Percentiles rank a stretch among this genome's conserved stretches.
Evolutionary conservation across 108 stramenopile genomes (phyloP).

Genomic region (Skeletonema costatum): DNA sequence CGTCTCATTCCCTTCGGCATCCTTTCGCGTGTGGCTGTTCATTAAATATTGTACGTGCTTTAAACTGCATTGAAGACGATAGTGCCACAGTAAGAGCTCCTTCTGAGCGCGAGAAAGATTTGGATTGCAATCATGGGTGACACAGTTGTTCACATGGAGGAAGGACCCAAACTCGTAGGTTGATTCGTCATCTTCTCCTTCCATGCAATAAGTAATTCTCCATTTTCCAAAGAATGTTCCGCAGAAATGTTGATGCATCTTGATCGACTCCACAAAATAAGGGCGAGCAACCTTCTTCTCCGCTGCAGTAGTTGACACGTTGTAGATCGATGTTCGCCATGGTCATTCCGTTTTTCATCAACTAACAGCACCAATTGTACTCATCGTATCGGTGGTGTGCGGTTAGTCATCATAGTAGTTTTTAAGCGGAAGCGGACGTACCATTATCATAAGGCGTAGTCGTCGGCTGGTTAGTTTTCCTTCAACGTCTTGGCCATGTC

Average conservation of each 20-base stretch:
- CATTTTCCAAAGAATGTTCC: not conserved
- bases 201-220: not conserved
- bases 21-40: not conserved
- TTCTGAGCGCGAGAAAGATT: constrained; percentile 39
- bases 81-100: constrained; percentile 32
- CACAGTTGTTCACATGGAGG: not conserved
- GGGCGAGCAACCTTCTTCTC: not conserved
- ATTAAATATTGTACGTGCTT: not conserved
- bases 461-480: no score
- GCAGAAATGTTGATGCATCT: not conserved
- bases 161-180: not conserved
- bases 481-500: no score
- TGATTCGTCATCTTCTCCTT: not conserved
- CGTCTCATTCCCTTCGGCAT: not conserved
- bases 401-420: no score
- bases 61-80: not conserved
- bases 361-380: no score
- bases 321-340: no score
- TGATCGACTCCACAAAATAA: not conserved
- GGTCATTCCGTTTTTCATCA: no score
- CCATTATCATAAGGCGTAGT: no score
- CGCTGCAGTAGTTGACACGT: not conserved
- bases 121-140: constrained; percentile 9
- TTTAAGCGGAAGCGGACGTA: no score
- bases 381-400: no score